Evolutionary conservation across 225 moss, liverwort and hornwort species (phyloP), one percentile per base, ranked within the genome.

Genomic region (Sphagnum tenellum): DNA sequence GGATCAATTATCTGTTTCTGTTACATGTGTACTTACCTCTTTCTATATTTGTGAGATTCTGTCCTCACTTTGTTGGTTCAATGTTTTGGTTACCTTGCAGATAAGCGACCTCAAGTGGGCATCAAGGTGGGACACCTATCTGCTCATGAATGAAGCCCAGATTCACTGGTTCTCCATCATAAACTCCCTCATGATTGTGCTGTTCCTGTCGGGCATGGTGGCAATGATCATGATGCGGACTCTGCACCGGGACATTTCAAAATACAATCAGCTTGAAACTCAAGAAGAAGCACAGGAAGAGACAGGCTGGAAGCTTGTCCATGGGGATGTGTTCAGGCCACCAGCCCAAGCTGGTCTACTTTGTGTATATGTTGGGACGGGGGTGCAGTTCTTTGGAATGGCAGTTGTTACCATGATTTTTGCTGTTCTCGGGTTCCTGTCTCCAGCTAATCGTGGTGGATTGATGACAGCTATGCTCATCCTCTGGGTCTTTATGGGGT

Each of bases 191-290:
- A 88, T 93, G 92, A 93, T 93, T 56, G 92, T 93, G 48, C 72
- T 93, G 76, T 93, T 93, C 69, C 78, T 94, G 59, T 94, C 91
- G 66, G 94, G 91, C 55, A 94, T 94, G 94, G 94, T 94, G 69
- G 94, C 94, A 48, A 91, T 94, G 94, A 94, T 94, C 74, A 94
- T 94, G 94, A 91, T 94, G 94, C 89, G 94, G 70, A 94, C 94
- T 7, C 89, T 94, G 4, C 89, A 91, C 70, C 91, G 91, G 10
- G 94, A 94, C 70, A 94, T 94, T 54, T 89, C 94, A 0, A 94
- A 94, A 74, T 94, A 94, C 69, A 94, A 94, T 55, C 94, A 94
- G 78, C 91, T 94, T 9, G 94, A 94, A 73, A 91, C 87, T 49
- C 88, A 89, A 66, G 92, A 94, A 70, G 94, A 94, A 75, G 77